phyloP scores from a whole-genome alignment of 1,139 yeast species.

The Diutina pseudorugosa region DNA sequence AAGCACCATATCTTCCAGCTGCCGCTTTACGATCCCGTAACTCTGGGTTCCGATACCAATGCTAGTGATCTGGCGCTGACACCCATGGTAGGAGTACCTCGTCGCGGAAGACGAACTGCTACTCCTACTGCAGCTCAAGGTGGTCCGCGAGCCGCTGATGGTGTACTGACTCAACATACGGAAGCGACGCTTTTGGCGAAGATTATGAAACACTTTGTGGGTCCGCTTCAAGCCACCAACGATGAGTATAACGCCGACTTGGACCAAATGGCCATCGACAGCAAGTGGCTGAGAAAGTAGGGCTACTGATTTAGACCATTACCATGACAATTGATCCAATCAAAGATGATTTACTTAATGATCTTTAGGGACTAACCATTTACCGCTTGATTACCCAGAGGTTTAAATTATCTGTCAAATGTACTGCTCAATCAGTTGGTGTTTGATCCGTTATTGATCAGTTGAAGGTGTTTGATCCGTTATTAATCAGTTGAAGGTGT shows the following conservation, averaged over 20 bases:
- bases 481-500: too few species aligned
- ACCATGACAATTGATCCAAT: too few species aligned
- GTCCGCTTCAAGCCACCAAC: slow-evolving; percentile 25
- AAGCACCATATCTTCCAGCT: slow-evolving; percentile 30
- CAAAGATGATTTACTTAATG: too few species aligned
- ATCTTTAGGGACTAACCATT: too few species aligned
- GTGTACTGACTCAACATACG: slow-evolving; percentile 12
- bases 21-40: slow-evolving; percentile 26
- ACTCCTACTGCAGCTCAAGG: not conserved
- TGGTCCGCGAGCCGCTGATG: not conserved
- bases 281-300: slow-evolving; percentile 25
- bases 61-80: slow-evolving; percentile 6
- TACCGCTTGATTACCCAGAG: too few species aligned
- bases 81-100: not conserved
- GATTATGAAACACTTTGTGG: slow-evolving; percentile 32
- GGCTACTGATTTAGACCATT: too few species aligned
- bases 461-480: too few species aligned
- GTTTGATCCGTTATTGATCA: too few species aligned
- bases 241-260: slow-evolving; percentile 27
- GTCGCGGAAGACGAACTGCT: not conserved
- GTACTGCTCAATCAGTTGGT: too few species aligned
- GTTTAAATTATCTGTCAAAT: too few species aligned
- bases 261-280: slow-evolving; percentile 23
- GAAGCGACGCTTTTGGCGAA: slow-evolving; percentile 31
- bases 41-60: slow-evolving; percentile 33